Evolutionary conservation across 164 flowering plant genomes (phyloP).

Genomic region (Taxillus chinensis): DNA sequence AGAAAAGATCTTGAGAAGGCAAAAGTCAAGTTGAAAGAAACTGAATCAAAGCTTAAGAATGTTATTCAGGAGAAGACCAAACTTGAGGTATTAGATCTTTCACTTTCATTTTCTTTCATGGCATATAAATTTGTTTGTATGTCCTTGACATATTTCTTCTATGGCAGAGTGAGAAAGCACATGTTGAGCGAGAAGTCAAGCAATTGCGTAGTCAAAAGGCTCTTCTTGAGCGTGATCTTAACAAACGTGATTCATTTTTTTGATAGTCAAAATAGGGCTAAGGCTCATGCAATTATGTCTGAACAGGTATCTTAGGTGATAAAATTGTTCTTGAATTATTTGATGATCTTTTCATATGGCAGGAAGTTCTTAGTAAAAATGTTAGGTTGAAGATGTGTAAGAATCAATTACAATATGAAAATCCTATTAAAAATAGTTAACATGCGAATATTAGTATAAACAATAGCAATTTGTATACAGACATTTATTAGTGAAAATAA

Average conservation of each 20-base stretch:
- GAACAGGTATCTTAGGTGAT: constrained; percentile 48
- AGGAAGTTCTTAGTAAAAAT: too few relatives aligned
- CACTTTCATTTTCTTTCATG: constrained; percentile 1
- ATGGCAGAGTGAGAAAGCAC: constrained; percentile 74
- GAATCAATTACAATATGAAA: too few relatives aligned
- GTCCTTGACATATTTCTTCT: neutral
- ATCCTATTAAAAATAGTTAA: too few relatives aligned
- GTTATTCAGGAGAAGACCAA: constrained; percentile 80
- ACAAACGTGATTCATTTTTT: constrained; percentile 49
- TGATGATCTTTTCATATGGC: too few relatives aligned
- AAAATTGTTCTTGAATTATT: neutral
- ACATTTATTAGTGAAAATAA: too few relatives aligned
- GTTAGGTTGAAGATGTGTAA: too few relatives aligned
- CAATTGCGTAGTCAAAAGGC: constrained; percentile 56
- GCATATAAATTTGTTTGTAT: neutral
- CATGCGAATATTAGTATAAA: too few relatives aligned
- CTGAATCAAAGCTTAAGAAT: constrained; percentile 77
- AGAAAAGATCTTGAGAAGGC: constrained; percentile 87
- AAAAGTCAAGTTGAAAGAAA: constrained; percentile 63
- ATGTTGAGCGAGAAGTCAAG: constrained; percentile 72
- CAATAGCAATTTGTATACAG: too few relatives aligned
- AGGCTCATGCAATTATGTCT: constrained; percentile 16
- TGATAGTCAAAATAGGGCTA: constrained; percentile 37
- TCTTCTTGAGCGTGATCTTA: constrained; percentile 78
- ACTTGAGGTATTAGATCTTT: constrained; percentile 52